These are phyloP conservation scores for Curvularia sp. DNA, from an alignment of 2,329 filamentous ascomycete species.

Conservation along the genomic window DNA sequence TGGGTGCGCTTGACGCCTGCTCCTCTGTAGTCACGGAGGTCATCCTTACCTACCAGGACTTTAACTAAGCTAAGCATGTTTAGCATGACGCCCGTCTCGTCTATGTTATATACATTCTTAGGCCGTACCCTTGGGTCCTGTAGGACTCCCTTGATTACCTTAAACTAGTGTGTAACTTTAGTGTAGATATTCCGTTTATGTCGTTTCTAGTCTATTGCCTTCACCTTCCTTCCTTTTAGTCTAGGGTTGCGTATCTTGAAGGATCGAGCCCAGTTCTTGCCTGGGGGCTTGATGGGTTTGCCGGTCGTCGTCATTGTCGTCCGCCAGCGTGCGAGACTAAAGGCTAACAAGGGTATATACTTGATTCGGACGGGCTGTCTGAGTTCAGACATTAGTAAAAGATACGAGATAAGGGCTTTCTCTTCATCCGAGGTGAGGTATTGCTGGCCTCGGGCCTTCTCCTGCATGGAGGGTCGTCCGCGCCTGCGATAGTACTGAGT, in stretches of 20 bases:
- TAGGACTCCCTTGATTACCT: constrained; percentile 13
- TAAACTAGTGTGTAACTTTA: constrained; percentile 28
- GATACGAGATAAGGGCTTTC: constrained; percentile 33
- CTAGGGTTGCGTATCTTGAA: constrained; percentile 18
- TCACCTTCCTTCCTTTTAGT: constrained; percentile 19
- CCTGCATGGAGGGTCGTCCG: no score
- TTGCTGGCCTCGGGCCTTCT: constrained; percentile 38
- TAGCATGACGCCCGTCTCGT: no score
- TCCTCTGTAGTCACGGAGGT: no score
- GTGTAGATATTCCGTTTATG: constrained; percentile 27
- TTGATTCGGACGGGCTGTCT: constrained; percentile 32
- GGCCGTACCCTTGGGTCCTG: constrained; percentile 15
- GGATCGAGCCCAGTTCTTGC: constrained; percentile 23
- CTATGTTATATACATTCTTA: constrained; percentile 22
- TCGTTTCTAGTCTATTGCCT: constrained; percentile 25
- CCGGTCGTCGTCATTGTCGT: constrained; percentile 13
- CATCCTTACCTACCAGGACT: no score
- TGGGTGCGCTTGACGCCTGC: no score
- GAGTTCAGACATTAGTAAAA: constrained; percentile 26
- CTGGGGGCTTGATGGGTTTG: constrained; percentile 18
- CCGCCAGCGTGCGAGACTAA: constrained; percentile 17
- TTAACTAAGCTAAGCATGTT: no score
- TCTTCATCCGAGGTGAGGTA: constrained; percentile 42
- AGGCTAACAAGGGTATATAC: constrained; percentile 28
- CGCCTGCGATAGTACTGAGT: background rate